A percentile compares a stretch with the other conserved stretches of the same genome.
Conservation (phyloP, 2,329 filamentous ascomycete species). For the Diaporthe vaccinii region DNA sequence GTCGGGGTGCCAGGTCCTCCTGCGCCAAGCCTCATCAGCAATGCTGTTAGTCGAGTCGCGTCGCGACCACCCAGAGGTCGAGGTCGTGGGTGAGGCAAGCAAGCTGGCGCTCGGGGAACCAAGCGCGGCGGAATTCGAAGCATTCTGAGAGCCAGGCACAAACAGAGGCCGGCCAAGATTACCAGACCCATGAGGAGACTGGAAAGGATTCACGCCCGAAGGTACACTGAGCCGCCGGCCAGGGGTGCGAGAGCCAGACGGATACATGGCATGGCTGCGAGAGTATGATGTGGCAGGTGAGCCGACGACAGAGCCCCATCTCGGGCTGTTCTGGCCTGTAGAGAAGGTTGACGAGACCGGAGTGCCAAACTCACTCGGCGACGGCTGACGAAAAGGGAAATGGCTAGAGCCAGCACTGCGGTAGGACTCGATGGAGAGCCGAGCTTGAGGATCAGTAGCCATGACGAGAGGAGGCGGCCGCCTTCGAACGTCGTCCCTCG, state of each 20-base stretch:
- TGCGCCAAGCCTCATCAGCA: conserved; percentile 82
- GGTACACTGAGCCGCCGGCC: conserved; percentile 86
- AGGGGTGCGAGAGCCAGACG: conserved; percentile 72
- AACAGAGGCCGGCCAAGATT: conserved; percentile 67
- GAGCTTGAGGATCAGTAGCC: conserved; percentile 79
- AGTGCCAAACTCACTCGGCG: conserved; percentile 82
- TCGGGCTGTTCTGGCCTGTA: conserved; percentile 80
- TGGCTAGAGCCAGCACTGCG: conserved; percentile 74
- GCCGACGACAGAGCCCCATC: conserved; percentile 75
- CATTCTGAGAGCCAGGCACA: conserved; percentile 66
- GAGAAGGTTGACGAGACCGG: conserved; percentile 89
- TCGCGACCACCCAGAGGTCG: conserved; percentile 69
- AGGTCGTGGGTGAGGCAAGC: conserved; percentile 74
- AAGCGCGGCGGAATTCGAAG: conserved; percentile 69
- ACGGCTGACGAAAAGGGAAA: conserved; percentile 76
- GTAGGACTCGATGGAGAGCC: conserved; percentile 78
- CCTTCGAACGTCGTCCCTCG: conserved; percentile 76
- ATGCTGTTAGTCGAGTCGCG: conserved; percentile 74
- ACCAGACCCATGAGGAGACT: conserved; percentile 68
- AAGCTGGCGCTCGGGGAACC: conserved; percentile 70
- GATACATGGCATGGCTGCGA: conserved; percentile 80
- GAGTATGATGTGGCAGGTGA: conserved; percentile 81
- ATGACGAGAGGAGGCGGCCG: conserved; percentile 87
- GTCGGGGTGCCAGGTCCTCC: conserved; percentile 92
- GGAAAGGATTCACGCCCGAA: conserved; percentile 80